Conservation (phyloP, 331 rosid species). For the Erythrophleum ivorense region DNA sequence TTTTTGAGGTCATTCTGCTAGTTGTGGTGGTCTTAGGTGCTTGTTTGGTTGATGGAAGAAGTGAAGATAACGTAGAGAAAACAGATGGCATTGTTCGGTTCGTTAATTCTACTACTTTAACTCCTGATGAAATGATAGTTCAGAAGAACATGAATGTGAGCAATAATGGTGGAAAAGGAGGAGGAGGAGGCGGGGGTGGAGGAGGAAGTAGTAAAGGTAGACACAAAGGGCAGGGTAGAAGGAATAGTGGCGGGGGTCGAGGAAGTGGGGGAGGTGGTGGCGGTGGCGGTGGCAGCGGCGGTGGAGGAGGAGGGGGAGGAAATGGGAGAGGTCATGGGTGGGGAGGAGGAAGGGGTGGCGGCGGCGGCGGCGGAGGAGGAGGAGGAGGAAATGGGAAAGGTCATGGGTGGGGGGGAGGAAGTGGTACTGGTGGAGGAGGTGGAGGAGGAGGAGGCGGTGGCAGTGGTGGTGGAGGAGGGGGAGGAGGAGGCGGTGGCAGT, state of each 20-base stretch:
- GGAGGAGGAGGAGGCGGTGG: conserved; percentile 20
- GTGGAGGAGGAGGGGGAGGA: not conserved
- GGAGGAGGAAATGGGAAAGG: conserved; percentile 11
- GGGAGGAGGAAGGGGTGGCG: not conserved
- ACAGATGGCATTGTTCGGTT: not conserved
- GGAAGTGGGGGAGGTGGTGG: conserved; percentile 10
- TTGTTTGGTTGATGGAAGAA: conserved; percentile 43
- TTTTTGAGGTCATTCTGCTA: conserved; percentile 29
- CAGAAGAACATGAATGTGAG: conserved; percentile 25
- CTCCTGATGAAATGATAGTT: conserved; percentile 3
- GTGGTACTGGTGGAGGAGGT: not conserved
- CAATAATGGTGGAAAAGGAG: conserved; percentile 4
- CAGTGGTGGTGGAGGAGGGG: not conserved
- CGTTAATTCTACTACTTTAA: conserved; percentile 11
- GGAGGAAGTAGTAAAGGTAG: too few species aligned
- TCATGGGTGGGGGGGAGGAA: not conserved
- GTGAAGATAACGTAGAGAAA: not conserved
- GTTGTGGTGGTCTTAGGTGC: conserved; percentile 27
- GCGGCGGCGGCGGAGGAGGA: not conserved
- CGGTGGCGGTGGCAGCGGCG: not conserved
- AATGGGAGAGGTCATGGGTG: not conserved
- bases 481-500: not conserved
- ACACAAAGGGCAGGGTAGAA: not conserved
- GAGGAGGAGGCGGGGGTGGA: not conserved
- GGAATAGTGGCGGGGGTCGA: not conserved